Percentiles rank a stretch among this genome's conserved stretches.
phyloP scores from a whole-genome alignment of 805 yeast species.

The Candida michaelii region DNA sequence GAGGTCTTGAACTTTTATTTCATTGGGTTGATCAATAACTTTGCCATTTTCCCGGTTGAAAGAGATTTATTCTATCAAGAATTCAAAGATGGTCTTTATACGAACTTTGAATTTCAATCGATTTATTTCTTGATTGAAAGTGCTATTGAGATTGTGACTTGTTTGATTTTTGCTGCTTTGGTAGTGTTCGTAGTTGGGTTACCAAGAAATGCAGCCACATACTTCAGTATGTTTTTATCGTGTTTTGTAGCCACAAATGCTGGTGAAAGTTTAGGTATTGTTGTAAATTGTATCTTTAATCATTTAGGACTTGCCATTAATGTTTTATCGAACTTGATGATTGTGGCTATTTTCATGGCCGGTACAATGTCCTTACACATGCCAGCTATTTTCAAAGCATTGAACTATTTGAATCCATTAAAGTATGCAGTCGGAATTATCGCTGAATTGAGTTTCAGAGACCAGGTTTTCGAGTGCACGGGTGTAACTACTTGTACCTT shows the following conservation, averaged over 20 bases:
- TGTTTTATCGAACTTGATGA: conserved; percentile 61
- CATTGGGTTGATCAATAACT: conserved; percentile 76
- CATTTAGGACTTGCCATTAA: conserved; percentile 83
- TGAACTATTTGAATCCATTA: conserved; percentile 77
- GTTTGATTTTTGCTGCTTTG: conserved; percentile 58
- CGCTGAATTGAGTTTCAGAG: conserved; percentile 57
- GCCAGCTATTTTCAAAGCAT: conserved; percentile 64
- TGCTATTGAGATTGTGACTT: conserved; percentile 65
- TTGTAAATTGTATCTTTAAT: conserved; percentile 68
- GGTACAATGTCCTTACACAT: conserved; percentile 81
- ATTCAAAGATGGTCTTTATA: conserved; percentile 69
- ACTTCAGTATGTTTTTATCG: conserved; percentile 60
- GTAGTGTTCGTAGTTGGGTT: conserved; percentile 71
- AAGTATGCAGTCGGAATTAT: conserved; percentile 66
- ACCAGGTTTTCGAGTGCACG: conserved; percentile 51
- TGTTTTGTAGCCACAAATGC: conserved; percentile 58
- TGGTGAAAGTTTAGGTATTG: conserved; percentile 84
- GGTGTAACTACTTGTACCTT: conserved; percentile 20
- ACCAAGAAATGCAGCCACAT: conserved; percentile 65
- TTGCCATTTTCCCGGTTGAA: conserved; percentile 73
- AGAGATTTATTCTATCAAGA: conserved; percentile 78
- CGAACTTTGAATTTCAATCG: conserved; percentile 59
- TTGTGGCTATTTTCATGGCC: conserved; percentile 78
- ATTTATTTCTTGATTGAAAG: conserved; percentile 61
- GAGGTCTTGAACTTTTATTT: conserved; percentile 71